A percentile compares a stretch with the other conserved stretches of the same genome.
Evolutionary conservation across 176 grass and related monocot species (phyloP).

Genomic region (Pontederia crassipes): DNA sequence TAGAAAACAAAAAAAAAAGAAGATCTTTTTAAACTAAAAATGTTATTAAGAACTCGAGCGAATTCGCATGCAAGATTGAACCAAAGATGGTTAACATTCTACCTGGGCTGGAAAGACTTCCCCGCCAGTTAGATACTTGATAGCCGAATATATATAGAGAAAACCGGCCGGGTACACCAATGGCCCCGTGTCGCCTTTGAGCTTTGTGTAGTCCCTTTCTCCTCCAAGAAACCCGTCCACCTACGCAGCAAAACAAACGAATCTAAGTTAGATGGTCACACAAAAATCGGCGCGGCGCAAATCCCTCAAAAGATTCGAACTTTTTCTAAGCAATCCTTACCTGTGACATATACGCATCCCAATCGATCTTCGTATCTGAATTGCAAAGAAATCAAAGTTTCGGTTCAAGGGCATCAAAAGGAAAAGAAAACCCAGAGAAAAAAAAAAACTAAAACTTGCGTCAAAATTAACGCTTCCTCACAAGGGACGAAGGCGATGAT

Average conservation of each 20-base stretch:
- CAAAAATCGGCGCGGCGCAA: not conserved
- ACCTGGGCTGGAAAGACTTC: conserved; percentile 87
- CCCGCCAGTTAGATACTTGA: conserved; percentile 69
- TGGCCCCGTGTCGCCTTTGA: conserved; percentile 88
- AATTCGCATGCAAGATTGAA: too few relatives aligned
- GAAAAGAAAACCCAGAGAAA: too few relatives aligned
- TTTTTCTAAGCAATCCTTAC: conserved; percentile 25
- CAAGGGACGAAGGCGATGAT: conserved; percentile 68
- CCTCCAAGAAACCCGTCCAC: conserved; percentile 72
- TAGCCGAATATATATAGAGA: conserved; percentile 73
- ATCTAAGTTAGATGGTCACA: not conserved
- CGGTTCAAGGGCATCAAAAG: not conserved
- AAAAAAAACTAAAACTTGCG: not conserved
- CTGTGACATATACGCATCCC: conserved; percentile 99
- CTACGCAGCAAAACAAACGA: conserved; percentile 16
- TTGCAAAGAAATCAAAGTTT: not conserved
- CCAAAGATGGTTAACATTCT: not conserved
- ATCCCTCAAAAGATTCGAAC: not conserved
- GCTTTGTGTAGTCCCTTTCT: conserved; percentile 84
- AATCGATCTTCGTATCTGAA: conserved; percentile 96
- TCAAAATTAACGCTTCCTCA: conserved; percentile 5
- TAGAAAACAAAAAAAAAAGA: too few relatives aligned
- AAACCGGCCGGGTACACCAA: conserved; percentile 93
- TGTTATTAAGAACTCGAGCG: too few relatives aligned
- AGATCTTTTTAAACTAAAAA: too few relatives aligned